Base-by-base conservation (phyloP, 2,329 filamentous ascomycete genomes). In the Fusarium abutilonis region DNA sequence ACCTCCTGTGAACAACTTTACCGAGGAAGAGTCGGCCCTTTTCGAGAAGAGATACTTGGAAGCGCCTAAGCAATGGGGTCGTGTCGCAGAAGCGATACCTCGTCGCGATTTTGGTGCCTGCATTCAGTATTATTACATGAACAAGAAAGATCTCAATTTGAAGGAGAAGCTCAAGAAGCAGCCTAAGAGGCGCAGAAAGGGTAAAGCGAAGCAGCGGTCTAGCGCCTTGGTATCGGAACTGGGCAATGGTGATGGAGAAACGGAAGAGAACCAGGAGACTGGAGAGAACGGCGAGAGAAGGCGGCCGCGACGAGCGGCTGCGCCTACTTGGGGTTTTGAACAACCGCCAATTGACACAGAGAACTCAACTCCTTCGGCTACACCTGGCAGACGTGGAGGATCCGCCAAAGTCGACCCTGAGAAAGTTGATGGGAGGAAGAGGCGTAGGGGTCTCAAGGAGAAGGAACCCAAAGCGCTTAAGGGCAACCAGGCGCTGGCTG, bases 101-200 rank as follows among this genome's bases (percentile, higher is more conserved):
- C 81, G 83, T 28, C 86, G 91, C 21, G 87, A 90, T 68, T 93
- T 92, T 75, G 89, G 89, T 64, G 86, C 90, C 42, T 92, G 89
- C 74, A 95, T 95, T 67, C 89, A 92, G 72, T 92, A 93, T 74
- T 95, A 95, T 76, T 95, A 95, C 74, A 82, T 91, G 61, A 91
- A 89, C 72, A 95, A 87, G 77, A 89, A 89, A 77, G 83, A 87
- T 42, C 84, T 87, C 38, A 88, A 91, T 61, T 87, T 93, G 59
- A 92, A 93, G 73, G 89, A 91, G 71, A 91, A 90, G 75, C 81
- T 89, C 28, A 88, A 86, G 74, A 86, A 82, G 76, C 86, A 85
- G 74, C 85, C 82, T 56, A 85, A 82, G 73, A 80, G 82, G 70
- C 79, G 83, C 59, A 85, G 83, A 77, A 83, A 84, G 80, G 76